phyloP scores from a whole-genome alignment of 768 basidiomycete species.

The Roridomyces roridus region DNA sequence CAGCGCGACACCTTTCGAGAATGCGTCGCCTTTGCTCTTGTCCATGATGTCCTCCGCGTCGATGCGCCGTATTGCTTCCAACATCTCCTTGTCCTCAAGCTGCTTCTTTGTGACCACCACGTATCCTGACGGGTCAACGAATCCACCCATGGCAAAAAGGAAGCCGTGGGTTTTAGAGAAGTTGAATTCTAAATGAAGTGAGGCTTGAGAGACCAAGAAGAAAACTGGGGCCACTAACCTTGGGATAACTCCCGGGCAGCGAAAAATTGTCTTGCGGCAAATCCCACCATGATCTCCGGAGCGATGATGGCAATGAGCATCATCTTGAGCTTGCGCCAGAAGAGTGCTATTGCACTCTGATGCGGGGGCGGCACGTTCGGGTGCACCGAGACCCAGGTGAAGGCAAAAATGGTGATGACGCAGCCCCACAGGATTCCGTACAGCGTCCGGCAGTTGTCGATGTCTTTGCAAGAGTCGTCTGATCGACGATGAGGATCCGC shows the following conservation, averaged over 20 bases:
- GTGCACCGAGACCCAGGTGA: conserved; percentile 31
- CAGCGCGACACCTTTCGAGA: conserved; percentile 40
- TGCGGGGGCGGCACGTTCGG: conserved; percentile 28
- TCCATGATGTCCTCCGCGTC: conserved; percentile 25
- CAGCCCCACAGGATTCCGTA: conserved; percentile 28
- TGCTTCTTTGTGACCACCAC: conserved; percentile 19
- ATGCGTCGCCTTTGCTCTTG: too few species aligned
- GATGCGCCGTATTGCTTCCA: background rate
- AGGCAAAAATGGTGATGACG: conserved; percentile 24
- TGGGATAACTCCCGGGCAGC: conserved; percentile 8
- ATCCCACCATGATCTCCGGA: too few species aligned
- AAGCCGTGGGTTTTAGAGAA: conserved; percentile 26
- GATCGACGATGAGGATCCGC: too few species aligned
- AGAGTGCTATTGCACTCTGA: background rate
- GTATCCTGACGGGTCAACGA: conserved; percentile 15
- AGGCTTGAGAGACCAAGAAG: too few species aligned
- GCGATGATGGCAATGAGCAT: conserved; percentile 29
- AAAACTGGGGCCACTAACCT: background rate
- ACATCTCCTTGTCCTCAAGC: conserved; percentile 5
- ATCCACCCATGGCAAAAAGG: conserved; percentile 37
- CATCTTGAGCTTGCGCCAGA: conserved; percentile 17
- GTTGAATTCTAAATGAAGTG: background rate
- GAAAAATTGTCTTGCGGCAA: conserved; percentile 25
- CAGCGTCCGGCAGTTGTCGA: conserved; percentile 9
- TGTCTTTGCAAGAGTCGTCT: conserved; percentile 12